These are phyloP conservation scores for Aureobasidium sp. DNA, from an alignment of 2,329 filamentous ascomycete species.

Conservation along the genomic window DNA sequence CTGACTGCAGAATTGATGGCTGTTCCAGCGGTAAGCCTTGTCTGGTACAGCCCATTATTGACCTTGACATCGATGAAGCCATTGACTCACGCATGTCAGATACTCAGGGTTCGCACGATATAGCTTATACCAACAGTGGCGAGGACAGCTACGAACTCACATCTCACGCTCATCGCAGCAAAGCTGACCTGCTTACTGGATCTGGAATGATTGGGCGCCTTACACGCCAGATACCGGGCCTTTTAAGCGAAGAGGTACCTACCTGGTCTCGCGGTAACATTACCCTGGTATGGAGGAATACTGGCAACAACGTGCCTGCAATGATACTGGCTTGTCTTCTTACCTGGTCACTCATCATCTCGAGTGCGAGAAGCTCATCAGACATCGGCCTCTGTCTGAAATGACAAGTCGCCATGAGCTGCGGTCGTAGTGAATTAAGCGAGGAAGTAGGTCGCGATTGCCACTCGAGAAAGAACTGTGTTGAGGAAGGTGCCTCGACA, in stretches of 20 bases:
- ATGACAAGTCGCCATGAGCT: background rate
- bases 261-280: background rate
- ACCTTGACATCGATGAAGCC: background rate
- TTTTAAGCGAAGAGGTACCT: background rate
- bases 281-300: background rate
- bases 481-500: background rate
- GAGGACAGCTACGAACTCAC: background rate
- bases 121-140: background rate
- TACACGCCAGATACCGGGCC: too few species aligned
- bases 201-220: too few species aligned
- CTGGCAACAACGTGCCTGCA: background rate
- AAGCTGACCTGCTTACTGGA: too few species aligned
- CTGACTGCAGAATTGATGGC: background rate
- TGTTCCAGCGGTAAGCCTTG: too few species aligned
- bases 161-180: background rate
- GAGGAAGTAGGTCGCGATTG: background rate
- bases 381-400: background rate
- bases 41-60: too few species aligned
- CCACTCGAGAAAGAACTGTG: background rate
- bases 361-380: background rate
- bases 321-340: background rate
- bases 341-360: background rate
- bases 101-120: background rate
- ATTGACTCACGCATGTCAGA: background rate
- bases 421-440: background rate